A percentile compares a stretch with the other conserved stretches of the same genome.
phyloP scores from a whole-genome alignment of 2,329 filamentous ascomycete genomes.

The Alternaria gansuensis region DNA sequence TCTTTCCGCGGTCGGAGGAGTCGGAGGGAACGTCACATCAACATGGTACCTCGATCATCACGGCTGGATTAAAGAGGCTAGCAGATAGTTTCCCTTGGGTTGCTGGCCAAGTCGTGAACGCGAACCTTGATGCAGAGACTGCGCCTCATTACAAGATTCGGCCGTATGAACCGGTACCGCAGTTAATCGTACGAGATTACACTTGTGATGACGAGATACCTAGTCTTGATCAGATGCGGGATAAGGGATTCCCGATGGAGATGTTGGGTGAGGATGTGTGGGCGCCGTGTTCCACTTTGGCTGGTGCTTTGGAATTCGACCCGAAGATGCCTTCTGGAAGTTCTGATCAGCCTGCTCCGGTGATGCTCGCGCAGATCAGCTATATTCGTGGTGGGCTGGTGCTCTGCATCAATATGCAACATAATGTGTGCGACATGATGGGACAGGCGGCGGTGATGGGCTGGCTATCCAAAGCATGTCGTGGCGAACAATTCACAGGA shows the following conservation, averaged over 20 bases:
- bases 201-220: constrained; percentile 48
- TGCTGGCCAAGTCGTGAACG: constrained; percentile 50
- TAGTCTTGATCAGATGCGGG: constrained; percentile 52
- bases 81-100: constrained; percentile 58
- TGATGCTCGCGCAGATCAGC: constrained; percentile 60
- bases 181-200: constrained; percentile 58
- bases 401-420: constrained; percentile 60
- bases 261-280: constrained; percentile 61
- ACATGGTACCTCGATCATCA: constrained; percentile 21
- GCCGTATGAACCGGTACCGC: constrained; percentile 43
- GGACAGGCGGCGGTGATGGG: constrained; percentile 60
- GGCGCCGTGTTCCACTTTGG: constrained; percentile 53
- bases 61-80: constrained; percentile 42
- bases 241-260: constrained; percentile 56
- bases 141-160: constrained; percentile 55
- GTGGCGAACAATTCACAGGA: constrained; percentile 55
- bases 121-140: constrained; percentile 47
- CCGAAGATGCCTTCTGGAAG: constrained; percentile 26
- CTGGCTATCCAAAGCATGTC: constrained; percentile 62
- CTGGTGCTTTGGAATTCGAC: constrained; percentile 32
- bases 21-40: constrained; percentile 9
- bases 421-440: constrained; percentile 62
- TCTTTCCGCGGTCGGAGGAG: constrained; percentile 49
- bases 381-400: constrained; percentile 62
- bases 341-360: constrained; percentile 40